Base-by-base conservation (phyloP, 2,329 filamentous ascomycete species). In the Clonostachys solani region DNA sequence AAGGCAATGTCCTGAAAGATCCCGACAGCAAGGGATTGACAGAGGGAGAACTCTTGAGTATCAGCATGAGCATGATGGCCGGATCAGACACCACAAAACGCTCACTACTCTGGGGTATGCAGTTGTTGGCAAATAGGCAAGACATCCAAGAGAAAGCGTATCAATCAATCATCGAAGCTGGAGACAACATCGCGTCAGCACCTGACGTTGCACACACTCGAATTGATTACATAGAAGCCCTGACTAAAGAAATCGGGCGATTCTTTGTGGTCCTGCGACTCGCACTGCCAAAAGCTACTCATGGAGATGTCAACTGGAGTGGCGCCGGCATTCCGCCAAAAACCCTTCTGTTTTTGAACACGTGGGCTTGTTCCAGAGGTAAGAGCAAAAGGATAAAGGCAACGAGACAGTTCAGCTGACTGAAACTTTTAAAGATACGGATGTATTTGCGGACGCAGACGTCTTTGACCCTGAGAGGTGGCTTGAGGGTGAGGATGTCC, bases 211-310 rank as follows among this genome's bases (percentile, higher is more conserved):
- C 58, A 7, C 49, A 50, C 29, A 80, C 85, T 52, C 84, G 83
- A 52, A 71, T 84, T 3, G 74, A 78, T 5, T 86, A 86, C 62
- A 69, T 86, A 49, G 83, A 80, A 1, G 83, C 83, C 0, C 58
- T 86, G 15, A 77, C 81, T 50, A 85, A 84, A 57, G 83, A 86
- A 56, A 76, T 80, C 15, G 70, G 84, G 6, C 75, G 83, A 35
- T 86, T 77, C 67, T 86, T 77, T 72, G 80, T 76, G 12, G 81
- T 85, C 12, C 80, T 86, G 49, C 81, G 81, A 13, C 80, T 86
- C 54, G 84, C 78, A 54, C 72, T 86, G 4, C 83, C 83, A 0
- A 71, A 82, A 13, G 77, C 78, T 16, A 60, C 59, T 2, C 57
- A 59, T 40, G 49, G 52, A 2, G 34, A 57, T 18, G 58, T 57